Evolutionary conservation across 805 yeast species (phyloP).

Genomic region (Yarrowia sp.): DNA sequence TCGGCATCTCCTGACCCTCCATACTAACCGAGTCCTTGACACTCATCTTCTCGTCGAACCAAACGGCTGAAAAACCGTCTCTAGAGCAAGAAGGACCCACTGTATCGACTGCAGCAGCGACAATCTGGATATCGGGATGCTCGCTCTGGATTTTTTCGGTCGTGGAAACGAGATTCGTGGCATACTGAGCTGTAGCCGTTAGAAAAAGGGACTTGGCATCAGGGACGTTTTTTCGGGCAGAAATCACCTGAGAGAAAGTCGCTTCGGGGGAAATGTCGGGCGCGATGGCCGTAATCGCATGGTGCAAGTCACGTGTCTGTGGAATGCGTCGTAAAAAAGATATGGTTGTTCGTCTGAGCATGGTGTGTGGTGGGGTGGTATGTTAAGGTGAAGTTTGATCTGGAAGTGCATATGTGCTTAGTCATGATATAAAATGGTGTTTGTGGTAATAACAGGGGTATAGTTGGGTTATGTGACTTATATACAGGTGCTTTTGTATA

Average conservation of each 20-base stretch:
- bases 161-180: slow-evolving; percentile 34
- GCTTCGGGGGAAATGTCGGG: background rate
- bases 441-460: no score
- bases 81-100: slow-evolving; percentile 39
- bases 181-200: slow-evolving; percentile 40
- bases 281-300: slow-evolving; percentile 1
- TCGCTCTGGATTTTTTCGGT: slow-evolving; percentile 27
- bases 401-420: background rate
- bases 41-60: slow-evolving; percentile 29
- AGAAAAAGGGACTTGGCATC: slow-evolving; percentile 33
- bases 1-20: slow-evolving; percentile 14
- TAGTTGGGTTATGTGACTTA: no score
- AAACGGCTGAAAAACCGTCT: slow-evolving; percentile 36
- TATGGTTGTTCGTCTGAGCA: background rate
- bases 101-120: slow-evolving; percentile 37
- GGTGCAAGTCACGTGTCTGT: background rate
- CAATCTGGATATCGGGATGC: slow-evolving; percentile 34
- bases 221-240: background rate
- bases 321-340: background rate
- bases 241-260: background rate
- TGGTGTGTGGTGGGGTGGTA: background rate
- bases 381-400: slow-evolving; percentile 5
- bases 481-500: no score
- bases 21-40: slow-evolving; percentile 32
- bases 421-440: no score